Base-by-base conservation (phyloP, 2,329 filamentous ascomycete genomes). In the Neofusicoccum sp. region DNA sequence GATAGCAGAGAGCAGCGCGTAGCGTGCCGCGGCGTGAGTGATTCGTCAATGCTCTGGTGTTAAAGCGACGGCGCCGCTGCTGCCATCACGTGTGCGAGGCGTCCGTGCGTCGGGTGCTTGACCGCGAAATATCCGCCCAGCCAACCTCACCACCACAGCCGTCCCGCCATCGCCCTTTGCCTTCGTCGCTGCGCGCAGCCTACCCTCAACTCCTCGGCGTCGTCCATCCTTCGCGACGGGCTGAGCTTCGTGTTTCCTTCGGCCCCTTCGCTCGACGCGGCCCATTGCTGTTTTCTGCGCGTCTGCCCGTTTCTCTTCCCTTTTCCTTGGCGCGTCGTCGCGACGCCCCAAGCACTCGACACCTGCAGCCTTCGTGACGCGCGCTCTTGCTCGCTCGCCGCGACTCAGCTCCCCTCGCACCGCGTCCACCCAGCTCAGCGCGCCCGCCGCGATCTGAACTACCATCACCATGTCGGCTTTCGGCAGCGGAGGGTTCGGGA, bases 261-360 rank as follows among this genome's bases (percentile, higher is more conserved):
- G 28, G 26, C 45, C 7, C 14, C 26, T 31, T 26, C 8, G 24
- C n/a, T 56, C 20, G 16, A 56, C 24, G 24, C 38, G 38, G n/a
- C 36, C 51, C 36, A 56, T 51, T 60, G 57, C 26, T 24, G 20
- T 40, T 48, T 33, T 14, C 24, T 36, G 47, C 60, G 53, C 60
- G 43, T 51, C 24, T 56, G 54, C 53, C 44, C 44, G 51, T 62
- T 41, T 41, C 36, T 45, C 40, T 34, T 56, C 49, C 63, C 57
- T 57, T 58, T 56, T 45, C 56, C 69, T 72, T 73, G 68, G 71
- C 72, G 72, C 70, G 70, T 72, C 69, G 69, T 53, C 58, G 57
- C 61, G 57, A 60, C 58, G 34, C 69, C 67, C 65, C 16, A 63
- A 64, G 62, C 49, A 38, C 28, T 38, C 60, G 40, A 16, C 11